Percentiles rank a stretch among this genome's conserved stretches.
These are phyloP conservation scores for Phytophthora multivora DNA, from an alignment of 352 stramenopile species.

Conservation along the genomic window DNA sequence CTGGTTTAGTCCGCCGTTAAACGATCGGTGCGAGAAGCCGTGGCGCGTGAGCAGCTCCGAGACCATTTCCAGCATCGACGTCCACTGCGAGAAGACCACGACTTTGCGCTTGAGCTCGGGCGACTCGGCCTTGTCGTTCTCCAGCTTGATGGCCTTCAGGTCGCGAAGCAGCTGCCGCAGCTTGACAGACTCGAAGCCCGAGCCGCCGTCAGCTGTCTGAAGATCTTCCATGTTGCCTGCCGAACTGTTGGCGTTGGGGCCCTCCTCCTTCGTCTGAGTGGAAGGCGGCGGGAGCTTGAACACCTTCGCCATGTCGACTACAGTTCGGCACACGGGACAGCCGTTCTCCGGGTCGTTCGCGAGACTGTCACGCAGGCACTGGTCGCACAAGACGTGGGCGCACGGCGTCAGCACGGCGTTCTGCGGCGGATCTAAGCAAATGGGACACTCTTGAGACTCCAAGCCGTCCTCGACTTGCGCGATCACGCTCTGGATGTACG, in stretches of 20 bases:
- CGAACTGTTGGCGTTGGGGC: not conserved
- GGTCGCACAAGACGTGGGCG: slow-evolving; percentile 82
- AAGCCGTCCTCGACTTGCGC: slow-evolving; percentile 82
- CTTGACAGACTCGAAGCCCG: slow-evolving; percentile 72
- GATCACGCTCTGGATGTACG: slow-evolving; percentile 76
- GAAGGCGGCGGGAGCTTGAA: slow-evolving; percentile 47
- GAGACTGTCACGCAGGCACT: slow-evolving; percentile 73
- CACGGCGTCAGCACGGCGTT: slow-evolving; percentile 83
- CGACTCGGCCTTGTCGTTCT: slow-evolving; percentile 40
- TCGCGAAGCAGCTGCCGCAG: slow-evolving; percentile 69
- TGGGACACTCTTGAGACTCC: slow-evolving; percentile 82
- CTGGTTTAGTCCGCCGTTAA: slow-evolving; percentile 79
- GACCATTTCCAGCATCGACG: slow-evolving; percentile 88
- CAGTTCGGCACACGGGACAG: slow-evolving; percentile 80
- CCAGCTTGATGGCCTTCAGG: slow-evolving; percentile 57
- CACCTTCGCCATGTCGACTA: slow-evolving; percentile 66
- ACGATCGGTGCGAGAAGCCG: slow-evolving; percentile 59
- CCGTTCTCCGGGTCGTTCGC: slow-evolving; percentile 59
- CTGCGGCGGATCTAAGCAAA: slow-evolving; percentile 80
- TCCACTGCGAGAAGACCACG: slow-evolving; percentile 92
- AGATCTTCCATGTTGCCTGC: not conserved
- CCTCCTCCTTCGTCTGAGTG: slow-evolving; percentile 7
- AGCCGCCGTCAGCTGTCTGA: slow-evolving; percentile 9
- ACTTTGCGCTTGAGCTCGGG: slow-evolving; percentile 68
- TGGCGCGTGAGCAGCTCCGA: slow-evolving; percentile 52